Conservation (phyloP, 768 basidiomycete species). For the Hygrocybe coccinea region DNA sequence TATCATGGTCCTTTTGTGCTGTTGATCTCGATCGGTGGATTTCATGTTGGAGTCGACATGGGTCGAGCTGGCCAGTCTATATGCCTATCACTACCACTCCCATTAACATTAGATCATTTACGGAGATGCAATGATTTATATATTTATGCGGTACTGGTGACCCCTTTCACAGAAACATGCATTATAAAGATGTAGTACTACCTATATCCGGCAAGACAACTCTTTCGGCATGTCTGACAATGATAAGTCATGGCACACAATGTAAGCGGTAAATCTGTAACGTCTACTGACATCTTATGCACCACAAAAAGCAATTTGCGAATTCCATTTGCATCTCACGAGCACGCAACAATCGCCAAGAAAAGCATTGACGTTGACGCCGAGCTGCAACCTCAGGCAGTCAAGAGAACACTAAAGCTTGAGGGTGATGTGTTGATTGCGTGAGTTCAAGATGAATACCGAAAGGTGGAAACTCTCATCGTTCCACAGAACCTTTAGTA, state of each 20-base stretch:
- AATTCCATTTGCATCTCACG: slow-evolving; percentile 68
- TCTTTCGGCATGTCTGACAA: slow-evolving; percentile 7
- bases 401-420: slow-evolving; percentile 64
- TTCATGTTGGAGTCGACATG: neutral
- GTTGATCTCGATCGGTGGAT: slow-evolving; percentile 6
- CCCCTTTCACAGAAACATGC: no score
- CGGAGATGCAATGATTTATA: neutral
- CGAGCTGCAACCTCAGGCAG: slow-evolving; percentile 77
- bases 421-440: slow-evolving; percentile 67
- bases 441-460: slow-evolving; percentile 45
- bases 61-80: slow-evolving; percentile 7
- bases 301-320: slow-evolving; percentile 47
- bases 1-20: neutral
- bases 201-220: no score
- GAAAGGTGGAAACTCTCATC: neutral
- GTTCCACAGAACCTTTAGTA: slow-evolving; percentile 57
- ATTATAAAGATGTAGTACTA: no score
- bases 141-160: neutral
- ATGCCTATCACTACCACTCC: neutral
- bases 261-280: slow-evolving; percentile 5
- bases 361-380: slow-evolving; percentile 82
- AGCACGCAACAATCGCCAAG: slow-evolving; percentile 78
- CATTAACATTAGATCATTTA: neutral
- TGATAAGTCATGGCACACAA: slow-evolving; percentile 11
- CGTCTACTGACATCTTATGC: neutral